A percentile compares a stretch with the other conserved stretches of the same genome.
Conservation (phyloP, 495 filamentous ascomycete species). For the Coniosporium apollinis region DNA sequence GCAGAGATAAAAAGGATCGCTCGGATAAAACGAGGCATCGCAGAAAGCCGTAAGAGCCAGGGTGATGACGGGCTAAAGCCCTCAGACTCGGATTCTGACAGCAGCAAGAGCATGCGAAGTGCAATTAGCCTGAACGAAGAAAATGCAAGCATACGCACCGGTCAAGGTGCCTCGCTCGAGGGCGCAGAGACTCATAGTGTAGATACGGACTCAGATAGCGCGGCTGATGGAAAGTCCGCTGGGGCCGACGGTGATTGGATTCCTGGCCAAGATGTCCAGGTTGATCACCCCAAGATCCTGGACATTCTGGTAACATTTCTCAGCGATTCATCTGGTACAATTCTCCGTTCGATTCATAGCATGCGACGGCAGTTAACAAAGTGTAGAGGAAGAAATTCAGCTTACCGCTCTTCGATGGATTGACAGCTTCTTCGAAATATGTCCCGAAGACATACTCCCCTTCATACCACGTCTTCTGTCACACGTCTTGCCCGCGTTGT, state of each 20-base stretch:
- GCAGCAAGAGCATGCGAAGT: conserved; percentile 28
- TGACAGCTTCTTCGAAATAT: conserved; percentile 91
- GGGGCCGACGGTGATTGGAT: conserved; percentile 84
- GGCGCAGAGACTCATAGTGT: conserved; percentile 23
- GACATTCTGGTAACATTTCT: conserved; percentile 86
- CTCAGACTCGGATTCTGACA: conserved; percentile 45
- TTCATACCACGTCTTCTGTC: conserved; percentile 86
- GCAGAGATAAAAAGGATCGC: conserved; percentile 90
- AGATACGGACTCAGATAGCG: conserved; percentile 28
- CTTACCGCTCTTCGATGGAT: conserved; percentile 89
- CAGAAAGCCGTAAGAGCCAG: conserved; percentile 59
- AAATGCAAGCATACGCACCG: background rate
- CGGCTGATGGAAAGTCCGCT: conserved; percentile 42
- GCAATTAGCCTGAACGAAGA: conserved; percentile 4
- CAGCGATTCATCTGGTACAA: conserved; percentile 54
- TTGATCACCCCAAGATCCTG: conserved; percentile 81
- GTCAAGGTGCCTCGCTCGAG: conserved; percentile 25
- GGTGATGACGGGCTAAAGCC: conserved; percentile 49
- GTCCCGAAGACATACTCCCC: conserved; percentile 88
- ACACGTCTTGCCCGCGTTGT: conserved; percentile 86
- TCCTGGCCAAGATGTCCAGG: conserved; percentile 89
- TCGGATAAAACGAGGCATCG: conserved; percentile 77
- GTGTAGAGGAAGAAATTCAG: conserved; percentile 69
- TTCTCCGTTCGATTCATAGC: background rate
- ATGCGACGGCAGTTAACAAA: background rate